These are phyloP conservation scores for Plantago coronopus DNA, from an alignment of 305 asterid species.

Conservation along the genomic window DNA sequence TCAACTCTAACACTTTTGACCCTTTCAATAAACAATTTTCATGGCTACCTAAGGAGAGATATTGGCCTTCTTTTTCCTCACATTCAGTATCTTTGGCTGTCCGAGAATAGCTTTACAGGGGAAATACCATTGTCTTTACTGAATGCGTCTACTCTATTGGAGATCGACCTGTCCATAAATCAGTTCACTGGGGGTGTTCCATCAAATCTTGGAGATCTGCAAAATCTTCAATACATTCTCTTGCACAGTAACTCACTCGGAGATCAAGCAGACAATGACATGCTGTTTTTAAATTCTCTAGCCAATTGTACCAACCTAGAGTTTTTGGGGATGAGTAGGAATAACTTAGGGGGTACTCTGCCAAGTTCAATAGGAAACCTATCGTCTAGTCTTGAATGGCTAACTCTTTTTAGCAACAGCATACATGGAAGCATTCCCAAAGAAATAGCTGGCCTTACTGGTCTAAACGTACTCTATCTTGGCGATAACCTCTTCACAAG, in stretches of 20 bases:
- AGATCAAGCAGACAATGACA: not conserved
- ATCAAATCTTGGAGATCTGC: slow-evolving; percentile 53
- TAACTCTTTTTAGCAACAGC: slow-evolving; percentile 46
- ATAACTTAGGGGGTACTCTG: slow-evolving; percentile 35
- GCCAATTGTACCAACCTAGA: slow-evolving; percentile 10
- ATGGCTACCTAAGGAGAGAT: slow-evolving; percentile 43
- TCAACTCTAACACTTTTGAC: slow-evolving; percentile 43
- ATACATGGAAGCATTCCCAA: slow-evolving; percentile 46
- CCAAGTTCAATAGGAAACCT: slow-evolving; percentile 57
- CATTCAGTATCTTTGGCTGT: slow-evolving; percentile 40
- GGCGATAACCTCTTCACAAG: slow-evolving; percentile 38
- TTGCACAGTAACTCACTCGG: not conserved
- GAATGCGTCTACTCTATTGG: slow-evolving; percentile 44
- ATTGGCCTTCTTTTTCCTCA: slow-evolving; percentile 47
- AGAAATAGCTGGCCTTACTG: slow-evolving; percentile 44
- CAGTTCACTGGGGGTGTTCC: slow-evolving; percentile 51
- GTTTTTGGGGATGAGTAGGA: not conserved
- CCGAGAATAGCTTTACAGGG: slow-evolving; percentile 55
- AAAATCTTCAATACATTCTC: slow-evolving; percentile 16
- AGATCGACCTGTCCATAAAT: slow-evolving; percentile 46
- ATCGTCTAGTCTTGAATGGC: slow-evolving; percentile 34
- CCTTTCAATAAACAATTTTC: slow-evolving; percentile 42
- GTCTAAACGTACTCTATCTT: slow-evolving; percentile 36
- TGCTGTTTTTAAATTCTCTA: slow-evolving; percentile 1
- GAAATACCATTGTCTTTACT: slow-evolving; percentile 50